Conservation (phyloP, 164 flowering plant species). For the Hamamelis virginiana region DNA sequence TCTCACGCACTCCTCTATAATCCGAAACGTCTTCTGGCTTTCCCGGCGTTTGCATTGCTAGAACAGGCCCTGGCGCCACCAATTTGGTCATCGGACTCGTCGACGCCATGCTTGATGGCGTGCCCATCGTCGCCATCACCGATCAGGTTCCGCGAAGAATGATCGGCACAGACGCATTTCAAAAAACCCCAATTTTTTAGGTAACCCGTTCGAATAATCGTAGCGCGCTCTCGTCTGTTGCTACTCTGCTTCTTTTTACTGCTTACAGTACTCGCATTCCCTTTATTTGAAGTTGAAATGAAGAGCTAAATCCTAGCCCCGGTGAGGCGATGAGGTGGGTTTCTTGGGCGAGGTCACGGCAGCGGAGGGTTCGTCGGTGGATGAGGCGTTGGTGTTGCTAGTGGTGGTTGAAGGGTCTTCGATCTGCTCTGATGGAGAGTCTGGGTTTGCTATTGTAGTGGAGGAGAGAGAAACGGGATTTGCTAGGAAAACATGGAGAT, state of each 20-base stretch:
- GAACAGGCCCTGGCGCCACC: too few species aligned
- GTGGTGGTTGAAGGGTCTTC: conserved; percentile 23
- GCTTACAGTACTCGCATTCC: not conserved
- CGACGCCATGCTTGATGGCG: too few species aligned
- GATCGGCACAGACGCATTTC: too few species aligned
- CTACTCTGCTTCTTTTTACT: conserved; percentile 37
- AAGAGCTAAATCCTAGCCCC: conserved; percentile 59
- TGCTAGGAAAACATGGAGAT: conserved; percentile 29
- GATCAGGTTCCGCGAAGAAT: too few species aligned
- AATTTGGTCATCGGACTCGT: too few species aligned
- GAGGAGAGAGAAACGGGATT: conserved; percentile 29
- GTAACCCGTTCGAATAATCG: conserved; percentile 65
- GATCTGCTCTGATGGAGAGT: conserved; percentile 28
- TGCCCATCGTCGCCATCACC: too few species aligned
- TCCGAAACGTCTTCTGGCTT: too few species aligned
- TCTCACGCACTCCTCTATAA: too few species aligned
- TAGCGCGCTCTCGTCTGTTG: conserved; percentile 42
- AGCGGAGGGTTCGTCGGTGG: conserved; percentile 20
- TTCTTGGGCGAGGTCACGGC: conserved; percentile 26
- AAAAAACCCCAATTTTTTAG: too few species aligned
- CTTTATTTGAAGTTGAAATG: conserved; percentile 22
- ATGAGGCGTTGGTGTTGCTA: conserved; percentile 14
- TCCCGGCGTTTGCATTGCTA: too few species aligned
- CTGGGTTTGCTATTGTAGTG: conserved; percentile 22
- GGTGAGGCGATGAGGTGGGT: conserved; percentile 20